Conservation (phyloP, 2,329 filamentous ascomycete species). For the Akanthomyces uredinophilus region DNA sequence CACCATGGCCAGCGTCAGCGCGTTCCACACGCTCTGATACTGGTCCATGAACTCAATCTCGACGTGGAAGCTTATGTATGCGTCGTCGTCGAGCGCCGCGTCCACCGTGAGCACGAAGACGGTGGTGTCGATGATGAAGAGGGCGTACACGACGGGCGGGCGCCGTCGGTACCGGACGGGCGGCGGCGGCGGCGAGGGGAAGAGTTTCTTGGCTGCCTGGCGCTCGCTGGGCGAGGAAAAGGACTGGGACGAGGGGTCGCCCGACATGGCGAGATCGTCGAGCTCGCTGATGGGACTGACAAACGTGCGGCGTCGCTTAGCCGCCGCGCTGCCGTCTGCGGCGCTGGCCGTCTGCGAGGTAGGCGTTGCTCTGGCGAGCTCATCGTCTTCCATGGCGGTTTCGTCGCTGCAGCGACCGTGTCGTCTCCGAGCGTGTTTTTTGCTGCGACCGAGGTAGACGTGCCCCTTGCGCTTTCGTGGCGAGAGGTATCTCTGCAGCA, state of each 20-base stretch:
- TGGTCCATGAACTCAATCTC: slow-evolving; percentile 35
- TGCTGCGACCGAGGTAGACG: background rate
- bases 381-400: slow-evolving; percentile 16
- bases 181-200: slow-evolving; percentile 14
- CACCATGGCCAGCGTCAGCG: slow-evolving; percentile 36
- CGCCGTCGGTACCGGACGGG: slow-evolving; percentile 23
- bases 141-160: slow-evolving; percentile 39
- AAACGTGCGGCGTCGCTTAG: slow-evolving; percentile 16
- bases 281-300: background rate
- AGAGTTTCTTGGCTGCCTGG: background rate
- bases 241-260: background rate
- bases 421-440: background rate
- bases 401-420: background rate
- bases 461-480: background rate
- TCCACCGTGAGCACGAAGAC: slow-evolving; percentile 38
- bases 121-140: slow-evolving; percentile 36
- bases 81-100: slow-evolving; percentile 29
- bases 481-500: slow-evolving; percentile 11
- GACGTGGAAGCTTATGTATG: slow-evolving; percentile 40
- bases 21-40: slow-evolving; percentile 41
- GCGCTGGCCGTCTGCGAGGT: background rate
- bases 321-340: slow-evolving; percentile 15
- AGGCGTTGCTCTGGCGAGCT: slow-evolving; percentile 11
- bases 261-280: slow-evolving; percentile 13
- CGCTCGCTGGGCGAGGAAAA: background rate